These are phyloP conservation scores for Salix udensis DNA, from an alignment of 345 rosid genomes.

Conservation along the genomic window DNA sequence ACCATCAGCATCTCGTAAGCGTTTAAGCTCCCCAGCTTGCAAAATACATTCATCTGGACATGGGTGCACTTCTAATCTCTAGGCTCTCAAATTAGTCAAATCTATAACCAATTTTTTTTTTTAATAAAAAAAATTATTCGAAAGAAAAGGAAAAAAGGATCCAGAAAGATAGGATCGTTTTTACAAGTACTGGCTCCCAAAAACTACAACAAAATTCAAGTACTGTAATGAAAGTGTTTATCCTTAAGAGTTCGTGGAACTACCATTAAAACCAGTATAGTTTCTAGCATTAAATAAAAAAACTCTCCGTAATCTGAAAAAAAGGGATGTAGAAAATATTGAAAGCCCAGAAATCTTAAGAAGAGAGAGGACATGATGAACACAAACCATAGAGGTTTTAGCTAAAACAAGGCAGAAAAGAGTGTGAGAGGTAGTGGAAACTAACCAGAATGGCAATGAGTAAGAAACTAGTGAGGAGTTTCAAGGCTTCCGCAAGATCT, in stretches of 20 bases:
- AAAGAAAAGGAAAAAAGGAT: neutral
- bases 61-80: neutral
- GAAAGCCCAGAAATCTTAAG: neutral
- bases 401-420: neutral
- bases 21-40: too few species aligned
- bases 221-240: neutral
- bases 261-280: neutral
- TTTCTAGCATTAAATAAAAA: neutral
- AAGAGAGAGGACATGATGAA: neutral
- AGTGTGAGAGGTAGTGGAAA: conserved; percentile 1
- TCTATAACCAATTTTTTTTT: neutral
- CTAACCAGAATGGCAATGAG: conserved; percentile 22
- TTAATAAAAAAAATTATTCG: neutral
- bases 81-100: neutral
- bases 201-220: neutral
- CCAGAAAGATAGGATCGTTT: neutral
- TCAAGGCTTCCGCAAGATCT: conserved; percentile 14
- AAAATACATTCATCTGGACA: neutral
- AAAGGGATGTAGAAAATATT: neutral
- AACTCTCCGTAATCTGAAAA: neutral
- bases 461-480: conserved; percentile 11
- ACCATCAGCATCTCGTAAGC: neutral
- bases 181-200: neutral
- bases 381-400: neutral
- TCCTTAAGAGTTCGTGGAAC: neutral